Base-by-base conservation (phyloP, 331 rosid genomes). In the Rhamnella rubrinervis region DNA sequence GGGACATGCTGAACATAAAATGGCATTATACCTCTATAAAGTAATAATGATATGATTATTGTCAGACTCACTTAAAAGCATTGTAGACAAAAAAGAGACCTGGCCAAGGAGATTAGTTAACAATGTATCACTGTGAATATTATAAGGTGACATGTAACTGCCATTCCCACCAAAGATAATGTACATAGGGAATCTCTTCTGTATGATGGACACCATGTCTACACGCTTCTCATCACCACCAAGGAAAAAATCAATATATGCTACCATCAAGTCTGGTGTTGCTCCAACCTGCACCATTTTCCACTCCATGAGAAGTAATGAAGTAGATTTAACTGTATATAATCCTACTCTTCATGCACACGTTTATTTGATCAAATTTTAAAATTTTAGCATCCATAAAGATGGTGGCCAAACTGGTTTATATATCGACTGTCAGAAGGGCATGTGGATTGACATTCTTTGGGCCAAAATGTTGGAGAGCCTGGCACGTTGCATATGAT, bases 211-310 rank as follows among this genome's bases (percentile, higher is more conserved):
- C 12, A 93, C 98, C 79, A 88, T 87, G 73, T 93, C 98, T 59
- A 84, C 73, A 47, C 97, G 91, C 87, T 93, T 93, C 85, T 93
- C 98, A 67, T 93, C 98, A 77, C 98, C 98, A 51, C 98, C 98
- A 56, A 93, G 97, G 80, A 87, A 93, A 89, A 93, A 93, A 81
- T 93, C 98, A 70, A 93, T 93, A 71, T 87, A 87, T 44, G 98
- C 95, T 28, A 93, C 91, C 97, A 91, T 88, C 86, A 93, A 82
- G 82, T 91, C 98, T 64, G 96, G 87, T 77, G 97, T 87, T 65
- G 95, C 87, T 78, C 97, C 98, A 84, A 93, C 96, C 98, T 93
- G 83, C 82, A 91, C 76, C 60, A 68, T 59, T 72, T 62, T 70
- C 70, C 73, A 77, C 67, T 67, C 21, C 39, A 68, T 77, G 66